Base-by-base conservation (phyloP, 2,329 filamentous ascomycete species). In the Xylariaceae sp. region DNA sequence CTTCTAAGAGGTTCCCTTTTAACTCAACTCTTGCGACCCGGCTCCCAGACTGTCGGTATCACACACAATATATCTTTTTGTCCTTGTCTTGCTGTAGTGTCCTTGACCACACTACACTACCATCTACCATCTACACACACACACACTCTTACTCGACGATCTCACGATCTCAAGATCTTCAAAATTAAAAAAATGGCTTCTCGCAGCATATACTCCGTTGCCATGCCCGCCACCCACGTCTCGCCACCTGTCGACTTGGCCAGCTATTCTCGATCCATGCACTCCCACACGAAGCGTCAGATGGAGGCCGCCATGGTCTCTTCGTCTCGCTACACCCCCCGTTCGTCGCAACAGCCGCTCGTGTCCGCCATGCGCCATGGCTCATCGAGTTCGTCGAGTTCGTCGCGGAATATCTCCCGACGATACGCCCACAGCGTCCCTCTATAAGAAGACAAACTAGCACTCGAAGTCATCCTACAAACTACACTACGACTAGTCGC, bases 241-340 rank as follows among this genome's bases (percentile, higher is more conserved):
- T 59, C 67, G 12, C 64, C 67, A 4, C 67, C 68, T 12, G 46
- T 62, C 54, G 68, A 70, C 46, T 62, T 72, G 43, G 61, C 66
- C 6, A 68, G 69, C 2, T 87, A 87, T 62, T 72, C 82, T 11
- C 77, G 76, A 56, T 80, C 75, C 54, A 86, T 87, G 79, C 80
- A 83, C 65, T 75, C 79, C 52, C 81, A 86, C 71, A 86, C 83
- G 58, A 84, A 83, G 73, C 74, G 77, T 53, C 83, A 85, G 67
- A 84, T 87, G 80, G 81, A 86, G 58, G 74, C 74, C 6, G 75
- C 76, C n/a, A 73, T 74, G 9, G 73, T 75, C 3, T 74, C 75
- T 8, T 74, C 77, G 1, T 66, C 69, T 34, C 68, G 72, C 44
- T 68, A 71, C 29, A 51, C 56, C 8, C 37, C 44, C 8, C 61